Conservation (phyloP, 2,329 filamentous ascomycete genomes). For the Harringtonia lauricola region DNA sequence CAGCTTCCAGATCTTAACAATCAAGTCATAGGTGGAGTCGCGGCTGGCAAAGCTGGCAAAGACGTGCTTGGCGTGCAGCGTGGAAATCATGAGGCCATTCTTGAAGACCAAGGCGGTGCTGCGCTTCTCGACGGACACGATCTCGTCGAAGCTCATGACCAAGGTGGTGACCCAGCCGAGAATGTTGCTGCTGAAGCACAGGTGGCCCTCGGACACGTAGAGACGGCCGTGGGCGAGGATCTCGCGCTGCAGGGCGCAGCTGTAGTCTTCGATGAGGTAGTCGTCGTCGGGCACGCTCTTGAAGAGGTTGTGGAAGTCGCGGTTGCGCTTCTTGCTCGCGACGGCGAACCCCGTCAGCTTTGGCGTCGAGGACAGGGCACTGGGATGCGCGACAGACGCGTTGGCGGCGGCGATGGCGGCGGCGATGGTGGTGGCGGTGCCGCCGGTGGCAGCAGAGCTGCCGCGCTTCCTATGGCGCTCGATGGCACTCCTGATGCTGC, state of each 20-base stretch:
- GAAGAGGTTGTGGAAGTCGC: slow-evolving; percentile 88
- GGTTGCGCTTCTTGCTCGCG: slow-evolving; percentile 89
- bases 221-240: slow-evolving; percentile 88
- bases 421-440: slow-evolving; percentile 52
- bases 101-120: slow-evolving; percentile 93
- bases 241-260: slow-evolving; percentile 88
- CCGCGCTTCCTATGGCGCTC: slow-evolving; percentile 61
- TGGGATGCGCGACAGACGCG: slow-evolving; percentile 55
- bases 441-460: slow-evolving; percentile 61
- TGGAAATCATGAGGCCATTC: slow-evolving; percentile 94
- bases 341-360: slow-evolving; percentile 92
- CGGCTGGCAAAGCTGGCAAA: slow-evolving; percentile 92
- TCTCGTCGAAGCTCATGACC: slow-evolving; percentile 96
- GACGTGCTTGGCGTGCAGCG: slow-evolving; percentile 85
- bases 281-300: slow-evolving; percentile 96
- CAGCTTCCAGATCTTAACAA: slow-evolving; percentile 97
- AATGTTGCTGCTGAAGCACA: slow-evolving; percentile 99
- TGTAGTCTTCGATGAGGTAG: slow-evolving; percentile 97
- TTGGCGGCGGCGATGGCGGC: slow-evolving; percentile 63
- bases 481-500: slow-evolving; percentile 55
- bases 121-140: slow-evolving; percentile 93
- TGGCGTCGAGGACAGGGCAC: slow-evolving; percentile 46
- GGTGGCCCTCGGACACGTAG: slow-evolving; percentile 92
- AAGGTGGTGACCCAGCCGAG: slow-evolving; percentile 95
- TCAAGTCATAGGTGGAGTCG: slow-evolving; percentile 92